phyloP scores from a whole-genome alignment of 2,329 filamentous ascomycete species.

The Thielaviopsis cerberus region DNA sequence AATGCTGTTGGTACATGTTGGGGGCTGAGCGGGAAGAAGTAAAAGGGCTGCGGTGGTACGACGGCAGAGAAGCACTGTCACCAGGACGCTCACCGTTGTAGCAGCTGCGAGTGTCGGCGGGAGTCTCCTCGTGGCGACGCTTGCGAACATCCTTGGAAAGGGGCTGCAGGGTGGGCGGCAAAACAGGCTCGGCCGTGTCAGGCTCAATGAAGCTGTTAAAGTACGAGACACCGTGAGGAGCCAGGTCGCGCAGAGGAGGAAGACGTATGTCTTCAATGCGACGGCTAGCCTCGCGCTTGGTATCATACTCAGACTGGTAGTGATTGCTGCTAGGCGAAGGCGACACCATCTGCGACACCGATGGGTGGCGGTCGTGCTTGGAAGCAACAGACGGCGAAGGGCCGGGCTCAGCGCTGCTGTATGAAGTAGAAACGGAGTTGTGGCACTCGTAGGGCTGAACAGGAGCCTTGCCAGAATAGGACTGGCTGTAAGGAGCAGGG shows the following conservation, averaged over 20 bases:
- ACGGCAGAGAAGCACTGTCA: background rate
- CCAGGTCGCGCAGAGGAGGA: background rate
- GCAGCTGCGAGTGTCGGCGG: background rate
- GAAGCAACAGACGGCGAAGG: conserved; percentile 1
- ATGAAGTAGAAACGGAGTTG: background rate
- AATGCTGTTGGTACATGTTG: background rate
- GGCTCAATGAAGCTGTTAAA: background rate
- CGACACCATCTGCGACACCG: background rate
- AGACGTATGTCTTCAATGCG: background rate
- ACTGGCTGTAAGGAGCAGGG: background rate
- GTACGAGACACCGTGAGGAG: background rate
- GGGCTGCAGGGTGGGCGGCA: background rate
- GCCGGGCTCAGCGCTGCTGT: background rate
- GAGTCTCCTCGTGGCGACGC: background rate
- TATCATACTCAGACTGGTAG: conserved; percentile 1
- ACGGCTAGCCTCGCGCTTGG: background rate
- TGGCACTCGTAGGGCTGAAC: conserved; percentile 6
- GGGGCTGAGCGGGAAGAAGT: background rate
- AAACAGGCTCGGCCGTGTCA: background rate
- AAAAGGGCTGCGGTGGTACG: background rate
- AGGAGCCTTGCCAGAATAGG: background rate
- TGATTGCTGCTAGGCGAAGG: conserved; percentile 6
- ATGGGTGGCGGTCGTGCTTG: conserved; percentile 3
- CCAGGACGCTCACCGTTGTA: background rate
- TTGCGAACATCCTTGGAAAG: background rate